These are phyloP conservation scores for Sanguinoderma infundibulare DNA, from an alignment of 1,284 basidiomycete genomes.

Conservation along the genomic window DNA sequence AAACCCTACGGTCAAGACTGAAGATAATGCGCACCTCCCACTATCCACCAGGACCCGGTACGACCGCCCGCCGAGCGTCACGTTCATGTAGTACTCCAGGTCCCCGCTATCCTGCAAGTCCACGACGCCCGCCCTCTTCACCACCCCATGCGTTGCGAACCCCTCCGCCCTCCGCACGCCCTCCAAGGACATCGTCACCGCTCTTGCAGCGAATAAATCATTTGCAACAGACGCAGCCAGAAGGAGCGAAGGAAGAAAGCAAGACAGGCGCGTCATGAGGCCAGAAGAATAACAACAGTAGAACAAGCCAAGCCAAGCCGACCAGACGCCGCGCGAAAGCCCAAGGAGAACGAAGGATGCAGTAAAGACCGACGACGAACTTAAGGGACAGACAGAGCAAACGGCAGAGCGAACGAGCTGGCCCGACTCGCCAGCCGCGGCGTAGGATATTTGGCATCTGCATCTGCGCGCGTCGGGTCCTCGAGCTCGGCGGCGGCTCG, in stretches of 20 bases:
- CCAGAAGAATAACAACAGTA: too few relatives aligned
- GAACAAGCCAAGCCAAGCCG: too few relatives aligned
- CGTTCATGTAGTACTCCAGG: conserved; percentile 54
- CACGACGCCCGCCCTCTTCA: conserved; percentile 18
- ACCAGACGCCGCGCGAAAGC: not conserved
- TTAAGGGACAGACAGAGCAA: too few relatives aligned
- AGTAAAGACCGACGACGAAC: too few relatives aligned
- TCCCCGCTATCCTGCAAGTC: conserved; percentile 47
- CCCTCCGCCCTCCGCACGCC: not conserved
- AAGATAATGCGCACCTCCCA: conserved; percentile 52
- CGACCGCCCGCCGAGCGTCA: conserved; percentile 50
- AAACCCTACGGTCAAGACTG: not conserved
- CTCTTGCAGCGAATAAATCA: not conserved
- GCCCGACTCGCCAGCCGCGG: too few relatives aligned
- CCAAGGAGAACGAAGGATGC: not conserved
- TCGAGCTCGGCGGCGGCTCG: too few relatives aligned
- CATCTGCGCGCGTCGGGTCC: too few relatives aligned
- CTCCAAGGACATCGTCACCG: not conserved
- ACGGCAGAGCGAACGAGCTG: too few relatives aligned
- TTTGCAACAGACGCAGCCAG: not conserved
- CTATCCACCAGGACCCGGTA: conserved; percentile 65
- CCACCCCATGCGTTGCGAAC: not conserved
- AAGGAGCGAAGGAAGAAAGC: not conserved
- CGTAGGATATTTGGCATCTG: too few relatives aligned
- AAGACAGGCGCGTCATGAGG: not conserved